These are phyloP conservation scores for Fraxinus quadrangulata DNA, from an alignment of 257 asterid species.

Conservation along the genomic window DNA sequence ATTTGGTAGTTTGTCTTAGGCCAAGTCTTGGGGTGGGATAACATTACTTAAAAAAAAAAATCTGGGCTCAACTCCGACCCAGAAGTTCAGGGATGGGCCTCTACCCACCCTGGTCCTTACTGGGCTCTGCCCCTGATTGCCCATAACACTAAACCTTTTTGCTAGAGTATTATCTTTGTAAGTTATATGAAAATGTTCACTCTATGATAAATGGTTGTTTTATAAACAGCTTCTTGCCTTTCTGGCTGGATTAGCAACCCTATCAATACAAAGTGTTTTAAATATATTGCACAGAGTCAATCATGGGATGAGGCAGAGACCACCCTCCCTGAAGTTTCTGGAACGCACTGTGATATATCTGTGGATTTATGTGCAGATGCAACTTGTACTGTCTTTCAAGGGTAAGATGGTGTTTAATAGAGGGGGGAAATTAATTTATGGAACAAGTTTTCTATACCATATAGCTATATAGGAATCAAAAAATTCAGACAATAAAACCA, in stretches of 20 bases:
- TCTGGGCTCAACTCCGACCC: no score
- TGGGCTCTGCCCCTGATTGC: no score
- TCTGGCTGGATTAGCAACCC: constrained; percentile 62
- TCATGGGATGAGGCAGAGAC: constrained; percentile 81
- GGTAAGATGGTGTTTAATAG: background rate
- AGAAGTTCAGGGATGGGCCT: no score
- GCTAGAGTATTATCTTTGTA: background rate
- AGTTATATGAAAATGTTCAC: background rate
- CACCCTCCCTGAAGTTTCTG: no score
- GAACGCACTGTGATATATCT: no score
- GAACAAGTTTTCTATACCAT: background rate
- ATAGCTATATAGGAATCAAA: background rate
- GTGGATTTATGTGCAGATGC: background rate
- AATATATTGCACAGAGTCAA: constrained; percentile 40
- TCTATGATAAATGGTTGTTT: constrained; percentile 1
- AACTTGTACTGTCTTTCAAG: background rate
- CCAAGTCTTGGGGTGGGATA: no score
- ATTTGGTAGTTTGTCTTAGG: no score
- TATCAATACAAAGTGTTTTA: constrained; percentile 55
- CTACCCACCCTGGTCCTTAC: no score
- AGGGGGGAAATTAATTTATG: background rate
- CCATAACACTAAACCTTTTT: background rate
- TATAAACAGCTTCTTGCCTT: constrained; percentile 57
- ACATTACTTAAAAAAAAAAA: no score
- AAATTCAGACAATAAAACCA: background rate